Evolutionary conservation across 345 rosid genomes (phyloP).

Genomic region (Citrus hindsii): DNA sequence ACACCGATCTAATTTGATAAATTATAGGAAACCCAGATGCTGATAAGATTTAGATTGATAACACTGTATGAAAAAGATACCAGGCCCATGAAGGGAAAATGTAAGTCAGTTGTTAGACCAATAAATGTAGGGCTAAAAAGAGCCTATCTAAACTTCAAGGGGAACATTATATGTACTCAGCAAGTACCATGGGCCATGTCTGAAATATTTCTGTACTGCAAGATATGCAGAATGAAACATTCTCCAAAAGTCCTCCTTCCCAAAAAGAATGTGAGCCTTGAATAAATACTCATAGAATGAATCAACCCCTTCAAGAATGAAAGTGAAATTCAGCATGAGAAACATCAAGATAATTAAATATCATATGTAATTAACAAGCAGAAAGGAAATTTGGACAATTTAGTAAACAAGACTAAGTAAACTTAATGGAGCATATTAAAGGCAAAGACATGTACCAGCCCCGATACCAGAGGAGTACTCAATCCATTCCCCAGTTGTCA

Average conservation of each 20-base stretch:
- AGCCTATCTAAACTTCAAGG: neutral
- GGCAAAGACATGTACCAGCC: constrained; percentile 60
- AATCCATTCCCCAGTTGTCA: constrained; percentile 81
- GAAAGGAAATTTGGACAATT: neutral
- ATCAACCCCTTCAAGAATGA: constrained; percentile 73
- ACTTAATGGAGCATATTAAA: neutral
- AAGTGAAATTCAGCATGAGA: constrained; percentile 25
- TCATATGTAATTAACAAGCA: constrained; percentile 1
- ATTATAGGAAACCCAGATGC: neutral
- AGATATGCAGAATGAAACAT: constrained; percentile 94
- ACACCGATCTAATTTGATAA: neutral
- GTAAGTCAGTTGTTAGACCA: neutral
- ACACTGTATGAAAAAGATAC: neutral
- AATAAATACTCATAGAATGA: constrained; percentile 91
- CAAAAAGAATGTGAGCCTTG: constrained; percentile 92
- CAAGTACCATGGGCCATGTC: constrained; percentile 89
- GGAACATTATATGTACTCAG: neutral
- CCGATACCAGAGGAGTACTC: constrained; percentile 93
- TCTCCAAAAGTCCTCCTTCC: constrained; percentile 94
- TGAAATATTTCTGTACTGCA: constrained; percentile 88
- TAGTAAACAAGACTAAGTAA: neutral
- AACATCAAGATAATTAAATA: constrained; percentile 18
- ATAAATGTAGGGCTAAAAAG: neutral
- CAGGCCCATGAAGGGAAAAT: neutral
- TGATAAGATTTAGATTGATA: neutral